phyloP scores from a whole-genome alignment of 495 filamentous ascomycete genomes.

The Viridothelium virens region DNA sequence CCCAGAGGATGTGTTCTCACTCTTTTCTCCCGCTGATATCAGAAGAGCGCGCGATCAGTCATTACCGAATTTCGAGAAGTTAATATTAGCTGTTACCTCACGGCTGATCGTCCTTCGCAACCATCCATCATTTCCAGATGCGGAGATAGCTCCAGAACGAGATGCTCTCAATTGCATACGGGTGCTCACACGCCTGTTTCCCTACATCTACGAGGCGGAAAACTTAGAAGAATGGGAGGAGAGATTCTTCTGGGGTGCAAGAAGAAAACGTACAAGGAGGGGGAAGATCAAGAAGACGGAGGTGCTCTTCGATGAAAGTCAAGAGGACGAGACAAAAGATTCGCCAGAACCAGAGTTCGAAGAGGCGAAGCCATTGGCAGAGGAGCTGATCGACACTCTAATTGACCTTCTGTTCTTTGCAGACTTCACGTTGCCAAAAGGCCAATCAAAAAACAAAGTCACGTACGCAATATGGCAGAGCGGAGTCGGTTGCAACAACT shows the following conservation, averaged over 20 bases:
- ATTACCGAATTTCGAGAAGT: conserved; percentile 82
- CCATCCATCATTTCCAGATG: conserved; percentile 83
- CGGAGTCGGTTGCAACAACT: conserved; percentile 88
- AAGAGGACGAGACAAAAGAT: conserved; percentile 38
- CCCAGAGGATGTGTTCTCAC: conserved; percentile 89
- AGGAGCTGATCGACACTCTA: conserved; percentile 87
- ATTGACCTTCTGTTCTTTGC: conserved; percentile 87
- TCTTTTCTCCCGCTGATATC: conserved; percentile 91
- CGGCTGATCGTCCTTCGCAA: conserved; percentile 74
- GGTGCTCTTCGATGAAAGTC: conserved; percentile 77
- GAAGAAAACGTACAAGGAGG: conserved; percentile 53
- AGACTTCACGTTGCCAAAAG: conserved; percentile 70
- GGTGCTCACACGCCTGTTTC: conserved; percentile 81
- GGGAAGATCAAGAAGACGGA: conserved; percentile 53
- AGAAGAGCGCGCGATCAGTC: conserved; percentile 81
- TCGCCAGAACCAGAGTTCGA: conserved; percentile 55
- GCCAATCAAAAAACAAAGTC: conserved; percentile 53
- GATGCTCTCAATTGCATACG: conserved; percentile 92
- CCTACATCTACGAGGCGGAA: conserved; percentile 88
- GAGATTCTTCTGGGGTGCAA: conserved; percentile 79
- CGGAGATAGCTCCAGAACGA: conserved; percentile 74
- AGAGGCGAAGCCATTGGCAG: conserved; percentile 77
- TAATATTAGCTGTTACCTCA: conserved; percentile 73
- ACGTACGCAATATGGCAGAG: conserved; percentile 96
- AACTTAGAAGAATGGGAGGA: conserved; percentile 82